Percentiles rank a stretch among this genome's conserved stretches.
These are phyloP conservation scores for Capsella rubella DNA, from an alignment of 441 rosid genomes.

Conservation along the genomic window DNA sequence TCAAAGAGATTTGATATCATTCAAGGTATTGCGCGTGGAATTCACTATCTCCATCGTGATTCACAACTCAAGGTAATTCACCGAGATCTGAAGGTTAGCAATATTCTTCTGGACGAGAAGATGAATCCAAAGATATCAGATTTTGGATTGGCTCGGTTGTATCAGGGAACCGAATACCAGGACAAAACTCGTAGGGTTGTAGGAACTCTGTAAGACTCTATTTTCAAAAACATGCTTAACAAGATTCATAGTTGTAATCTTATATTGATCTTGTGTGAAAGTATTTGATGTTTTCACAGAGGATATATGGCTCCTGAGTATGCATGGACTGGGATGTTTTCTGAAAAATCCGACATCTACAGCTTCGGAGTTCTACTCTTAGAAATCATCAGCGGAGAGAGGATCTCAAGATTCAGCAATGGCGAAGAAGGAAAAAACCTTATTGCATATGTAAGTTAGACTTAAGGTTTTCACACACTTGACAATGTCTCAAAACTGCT, in stretches of 20 bases:
- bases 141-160: constrained; percentile 22
- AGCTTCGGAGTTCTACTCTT: constrained; percentile 60
- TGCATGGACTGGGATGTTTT: constrained; percentile 56
- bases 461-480: not conserved
- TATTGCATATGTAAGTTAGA: constrained; percentile 50
- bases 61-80: not conserved
- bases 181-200: constrained; percentile 12
- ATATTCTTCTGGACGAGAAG: not conserved
- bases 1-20: constrained; percentile 18
- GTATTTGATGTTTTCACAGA: constrained; percentile 26
- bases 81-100: constrained; percentile 11
- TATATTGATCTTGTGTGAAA: not conserved
- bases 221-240: not conserved
- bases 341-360: constrained; percentile 60
- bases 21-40: constrained; percentile 2
- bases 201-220: not conserved
- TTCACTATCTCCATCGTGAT: constrained; percentile 2
- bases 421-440: constrained; percentile 47
- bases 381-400: constrained; percentile 66
- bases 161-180: not conserved
- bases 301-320: constrained; percentile 67
- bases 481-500: not conserved
- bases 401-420: constrained; percentile 46
- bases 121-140: constrained; percentile 17
- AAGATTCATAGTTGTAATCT: not conserved